Base-by-base conservation (phyloP, 179 eudicot genomes). In the Nepenthes alata region DNA sequence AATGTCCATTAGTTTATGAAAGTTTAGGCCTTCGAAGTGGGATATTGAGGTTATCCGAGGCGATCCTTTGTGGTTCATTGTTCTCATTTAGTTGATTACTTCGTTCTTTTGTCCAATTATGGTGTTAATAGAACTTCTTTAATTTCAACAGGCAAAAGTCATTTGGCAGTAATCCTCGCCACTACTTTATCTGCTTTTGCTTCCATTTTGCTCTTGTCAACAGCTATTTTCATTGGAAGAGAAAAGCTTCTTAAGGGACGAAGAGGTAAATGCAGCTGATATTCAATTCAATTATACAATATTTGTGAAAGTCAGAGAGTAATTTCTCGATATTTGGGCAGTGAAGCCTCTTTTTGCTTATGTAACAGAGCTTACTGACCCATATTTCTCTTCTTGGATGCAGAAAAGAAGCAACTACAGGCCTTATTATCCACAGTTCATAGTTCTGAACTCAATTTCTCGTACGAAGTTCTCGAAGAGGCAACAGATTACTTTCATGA, bases 401-500 rank as follows among this genome's bases (percentile, higher is more conserved):
- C 75, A 78, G 82, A 75, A 62, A 73, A 61, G 70, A 75, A 70
- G 70, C 70, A 71, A 57, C 60, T 78, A 10, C 72, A 78, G 38
- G 67, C 70, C 15, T 36, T 74, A 4, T 36, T 67, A 49, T 49
- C 63, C 57, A 52, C 39, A 15, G 72, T 70, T 53, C 73, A 69
- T 37, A 73, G 65, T n/a, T 78, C 83, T 6, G 78, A 75, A 53
- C 72, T 76, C 67, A 76, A 76, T 51, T 68, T 68, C 38, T 66
- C 80, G 9, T 81, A 81, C n/a, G 81, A 78, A 63, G 68, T 61
- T 11, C 78, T 84, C 11, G 85, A 82, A 53, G 68, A 49, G 35
- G 90, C 90, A 35, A 77, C 90, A 12, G 57, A 70, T 61, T 77
- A 69, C 65, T 82, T 84, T 48, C 41, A 70, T 64, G 55, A 65